These are phyloP conservation scores for Calonectria naviculata DNA, from an alignment of 2,329 filamentous ascomycete genomes.

Conservation along the genomic window DNA sequence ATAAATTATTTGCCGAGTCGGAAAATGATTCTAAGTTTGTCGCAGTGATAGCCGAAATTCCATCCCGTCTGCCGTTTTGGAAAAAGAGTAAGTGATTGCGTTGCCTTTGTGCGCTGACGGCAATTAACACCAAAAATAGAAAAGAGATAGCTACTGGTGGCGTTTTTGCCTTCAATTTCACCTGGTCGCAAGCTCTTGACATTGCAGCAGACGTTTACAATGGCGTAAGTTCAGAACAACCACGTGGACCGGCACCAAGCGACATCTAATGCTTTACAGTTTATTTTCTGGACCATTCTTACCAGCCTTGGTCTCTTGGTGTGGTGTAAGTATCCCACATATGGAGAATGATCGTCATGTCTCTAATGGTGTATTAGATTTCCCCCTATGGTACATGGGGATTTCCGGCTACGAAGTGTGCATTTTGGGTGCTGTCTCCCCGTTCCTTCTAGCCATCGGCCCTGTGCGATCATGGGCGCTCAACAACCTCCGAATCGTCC, in stretches of 20 bases:
- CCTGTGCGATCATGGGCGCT: slow-evolving; percentile 75
- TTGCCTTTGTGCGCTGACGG: neutral
- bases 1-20: slow-evolving; percentile 42
- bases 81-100: slow-evolving; percentile 76
- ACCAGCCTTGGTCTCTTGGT: slow-evolving; percentile 90
- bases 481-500: slow-evolving; percentile 75
- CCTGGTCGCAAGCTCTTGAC: slow-evolving; percentile 80
- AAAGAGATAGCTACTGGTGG: slow-evolving; percentile 80
- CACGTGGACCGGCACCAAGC: neutral
- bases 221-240: slow-evolving; percentile 70
- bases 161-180: slow-evolving; percentile 78
- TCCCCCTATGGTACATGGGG: slow-evolving; percentile 98
- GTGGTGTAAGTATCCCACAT: slow-evolving; percentile 81
- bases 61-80: slow-evolving; percentile 62
- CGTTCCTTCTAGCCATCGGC: slow-evolving; percentile 79
- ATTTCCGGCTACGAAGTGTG: slow-evolving; percentile 95
- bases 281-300: slow-evolving; percentile 94
- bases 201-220: slow-evolving; percentile 91
- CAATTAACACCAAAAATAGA: slow-evolving; percentile 56
- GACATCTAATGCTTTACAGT: slow-evolving; percentile 61
- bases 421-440: slow-evolving; percentile 86
- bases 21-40: slow-evolving; percentile 52
- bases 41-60: slow-evolving; percentile 60
- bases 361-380: slow-evolving; percentile 66
- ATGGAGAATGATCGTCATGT: neutral